These are phyloP conservation scores for Entelexis sorbosivorans DNA, from an alignment of 1,139 yeast genomes.

Conservation along the genomic window DNA sequence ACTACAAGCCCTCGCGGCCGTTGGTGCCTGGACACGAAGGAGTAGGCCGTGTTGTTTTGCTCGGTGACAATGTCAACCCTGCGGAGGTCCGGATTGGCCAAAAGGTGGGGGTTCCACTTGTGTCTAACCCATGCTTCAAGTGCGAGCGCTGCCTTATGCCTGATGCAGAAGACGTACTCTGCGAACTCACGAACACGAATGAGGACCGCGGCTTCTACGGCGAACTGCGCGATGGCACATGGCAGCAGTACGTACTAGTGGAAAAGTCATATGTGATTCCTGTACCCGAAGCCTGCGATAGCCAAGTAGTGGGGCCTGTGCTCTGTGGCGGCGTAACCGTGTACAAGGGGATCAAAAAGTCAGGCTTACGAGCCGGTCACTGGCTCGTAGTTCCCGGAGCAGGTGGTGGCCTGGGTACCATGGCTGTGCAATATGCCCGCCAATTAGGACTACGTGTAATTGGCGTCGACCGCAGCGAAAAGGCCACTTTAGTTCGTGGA, in stretches of 20 bases:
- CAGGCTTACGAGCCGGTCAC: conserved; percentile 53
- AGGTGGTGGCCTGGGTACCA: conserved; percentile 65
- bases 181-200: conserved; percentile 53
- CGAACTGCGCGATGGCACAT: conserved; percentile 46
- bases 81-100: conserved; percentile 63
- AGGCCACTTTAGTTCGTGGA: background rate
- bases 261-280: conserved; percentile 77
- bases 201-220: conserved; percentile 48
- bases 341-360: conserved; percentile 66
- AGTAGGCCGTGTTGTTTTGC: conserved; percentile 69
- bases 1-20: conserved; percentile 49
- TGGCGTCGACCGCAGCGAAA: conserved; percentile 60
- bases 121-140: conserved; percentile 58
- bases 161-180: conserved; percentile 51
- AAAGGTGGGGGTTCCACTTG: conserved; percentile 58
- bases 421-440: conserved; percentile 67
- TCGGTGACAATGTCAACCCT: conserved; percentile 45
- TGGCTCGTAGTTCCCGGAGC: conserved; percentile 77
- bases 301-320: conserved; percentile 65
- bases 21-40: conserved; percentile 79
- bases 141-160: conserved; percentile 57
- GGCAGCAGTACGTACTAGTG: conserved; percentile 71
- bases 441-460: conserved; percentile 70
- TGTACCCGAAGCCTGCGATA: conserved; percentile 56
- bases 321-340: conserved; percentile 74